These are phyloP conservation scores for Inosperma sp. DNA, from an alignment of 768 basidiomycete genomes.

Conservation along the genomic window DNA sequence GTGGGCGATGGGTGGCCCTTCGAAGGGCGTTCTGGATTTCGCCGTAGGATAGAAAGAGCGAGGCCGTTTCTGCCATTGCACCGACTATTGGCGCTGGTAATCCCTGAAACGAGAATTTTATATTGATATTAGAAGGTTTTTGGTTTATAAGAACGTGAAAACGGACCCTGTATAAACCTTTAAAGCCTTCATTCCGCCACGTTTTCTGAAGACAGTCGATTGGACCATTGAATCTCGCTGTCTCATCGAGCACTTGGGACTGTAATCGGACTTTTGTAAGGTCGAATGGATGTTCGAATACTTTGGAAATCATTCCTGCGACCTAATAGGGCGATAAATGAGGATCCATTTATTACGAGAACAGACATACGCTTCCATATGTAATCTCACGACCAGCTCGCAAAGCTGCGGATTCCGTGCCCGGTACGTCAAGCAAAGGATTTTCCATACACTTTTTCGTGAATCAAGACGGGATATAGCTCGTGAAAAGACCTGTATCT, in stretches of 20 bases:
- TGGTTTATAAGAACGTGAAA: too few species aligned
- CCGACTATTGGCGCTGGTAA: conserved; percentile 91
- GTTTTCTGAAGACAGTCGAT: conserved; percentile 86
- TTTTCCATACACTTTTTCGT: not conserved
- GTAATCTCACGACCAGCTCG: conserved; percentile 43
- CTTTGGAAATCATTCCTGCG: conserved; percentile 81
- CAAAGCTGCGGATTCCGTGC: conserved; percentile 17
- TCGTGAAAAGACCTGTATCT: not conserved
- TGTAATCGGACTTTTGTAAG: conserved; percentile 89
- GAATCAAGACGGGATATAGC: not conserved
- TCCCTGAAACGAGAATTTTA: conserved; percentile 47
- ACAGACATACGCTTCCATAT: conserved; percentile 44
- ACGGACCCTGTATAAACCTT: conserved; percentile 83
- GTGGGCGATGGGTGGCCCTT: conserved; percentile 29
- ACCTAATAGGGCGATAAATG: conserved; percentile 36
- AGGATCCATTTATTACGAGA: not conserved
- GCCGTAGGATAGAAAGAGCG: conserved; percentile 82
- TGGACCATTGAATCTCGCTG: conserved; percentile 72
- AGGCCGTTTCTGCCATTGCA: conserved; percentile 92
- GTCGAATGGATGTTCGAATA: conserved; percentile 92
- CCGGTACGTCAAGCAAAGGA: not conserved
- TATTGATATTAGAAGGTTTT: not conserved
- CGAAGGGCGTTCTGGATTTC: conserved; percentile 67
- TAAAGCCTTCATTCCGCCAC: conserved; percentile 73
- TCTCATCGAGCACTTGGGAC: conserved; percentile 74